Evolutionary conservation across 148 eudicot genomes (phyloP), one percentile per base, ranked within the genome.

Genomic region (Camellia japonica): DNA sequence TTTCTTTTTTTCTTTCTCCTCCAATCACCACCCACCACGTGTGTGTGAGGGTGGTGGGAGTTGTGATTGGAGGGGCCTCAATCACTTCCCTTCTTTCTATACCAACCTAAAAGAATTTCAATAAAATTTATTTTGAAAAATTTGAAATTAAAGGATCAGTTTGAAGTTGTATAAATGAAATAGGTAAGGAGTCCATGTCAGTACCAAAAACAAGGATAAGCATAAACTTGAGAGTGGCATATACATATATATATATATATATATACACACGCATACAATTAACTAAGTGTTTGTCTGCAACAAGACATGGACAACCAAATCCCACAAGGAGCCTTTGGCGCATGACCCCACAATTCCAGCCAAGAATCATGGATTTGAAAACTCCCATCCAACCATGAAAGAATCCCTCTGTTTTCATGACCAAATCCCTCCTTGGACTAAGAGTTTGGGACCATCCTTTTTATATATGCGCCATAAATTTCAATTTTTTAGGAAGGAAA

Each of bases 311-410:
- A 55, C 59, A 55, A 13, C 59, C 59, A 10, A 55, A 55, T 16
- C 59, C 59, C 59, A 55, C 59, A 55, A 55, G 59, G 59, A 6
- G 12, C 12, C 59, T 12, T 9, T 55, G 59, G 12, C 68, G 38
- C 42, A 64, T 64, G 64, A 60, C 64, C 64, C 64, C 64, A 60
- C 64, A 60, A 20, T 38, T 30, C 16, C 69, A 44, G 69, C 44
- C 18, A 66, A 66, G 69, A 66, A 66, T 66, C 69, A 66, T 66
- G 69, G 69, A 30, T 66, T 66, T 30, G 46, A 30, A 66, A 66
- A 38, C 69, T 30, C 42, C 69, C 42, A 66, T 9, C 11, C 44
- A 66, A 66, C 11, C 44, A 66, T 30, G 69, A 16, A 66, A 38
- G 69, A 38, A 66, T 66, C 59, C 69, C 46, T 66, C 38, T 3